Base-by-base conservation (phyloP, 2,329 filamentous ascomycete species). In the Aureobasidium leucospermi region DNA sequence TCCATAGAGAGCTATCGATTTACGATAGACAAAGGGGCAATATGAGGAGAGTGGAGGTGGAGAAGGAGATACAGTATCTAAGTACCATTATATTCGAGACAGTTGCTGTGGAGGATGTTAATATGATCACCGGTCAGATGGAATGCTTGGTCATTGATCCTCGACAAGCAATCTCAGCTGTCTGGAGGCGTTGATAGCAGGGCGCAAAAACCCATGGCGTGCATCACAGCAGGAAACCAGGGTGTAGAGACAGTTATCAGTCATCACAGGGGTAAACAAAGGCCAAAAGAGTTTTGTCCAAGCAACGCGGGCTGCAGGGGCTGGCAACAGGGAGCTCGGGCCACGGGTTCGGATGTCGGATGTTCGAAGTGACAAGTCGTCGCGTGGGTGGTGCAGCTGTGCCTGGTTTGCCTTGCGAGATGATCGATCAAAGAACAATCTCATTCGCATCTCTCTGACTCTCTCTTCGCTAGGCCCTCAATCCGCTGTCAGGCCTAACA, bases 281-380 rank as follows among this genome's bases (percentile, higher is more conserved):
- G 15, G 16, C 42, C 38, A 55, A 39, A 41, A 28, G 16, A 28
- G 39, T n/a, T 13, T 42, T 15, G n/a, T n/a, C 39, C 16, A 55
- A 45, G 51, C 39, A 45, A 55, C 51, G 41, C 31, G 41, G 41
- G 41, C 16, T 56, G 41, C 52, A 46, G 52, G 52, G 52, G 52
- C 16, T 52, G 19, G 9, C 47, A 48, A n/a, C 29, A 34, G 29
- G 13, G 55, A 58, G 55, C 55, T 39, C 9, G 19, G 42, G 55
- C 55, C 55, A 58, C 15, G 10, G 9, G 55, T 58, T 58, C 43
- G 55, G 55, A 58, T 45, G 41, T 38, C 52, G 52, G 52, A 39
- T 53, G 28, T 31, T 8, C 28, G 36, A 32, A 15, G 15, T 46
- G 52, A 52, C 48, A 52, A 23, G 48, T 52, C 48, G 48, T 52